phyloP scores from a whole-genome alignment of 768 basidiomycete genomes.

The Peribolospora kevripleyi region DNA sequence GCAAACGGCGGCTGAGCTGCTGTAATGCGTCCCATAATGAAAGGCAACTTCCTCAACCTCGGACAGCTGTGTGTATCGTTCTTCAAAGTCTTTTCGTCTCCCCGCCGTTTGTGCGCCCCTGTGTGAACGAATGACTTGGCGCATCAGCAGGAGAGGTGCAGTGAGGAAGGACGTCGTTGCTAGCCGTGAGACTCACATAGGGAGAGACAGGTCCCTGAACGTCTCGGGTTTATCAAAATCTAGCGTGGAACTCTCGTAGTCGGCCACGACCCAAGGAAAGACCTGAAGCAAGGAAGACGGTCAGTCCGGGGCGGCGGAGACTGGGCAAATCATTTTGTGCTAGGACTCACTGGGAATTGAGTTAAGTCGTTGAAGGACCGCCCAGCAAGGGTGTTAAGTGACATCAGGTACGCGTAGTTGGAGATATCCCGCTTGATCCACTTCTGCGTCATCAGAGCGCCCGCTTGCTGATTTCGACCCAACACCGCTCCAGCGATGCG shows the following conservation, averaged over 20 bases:
- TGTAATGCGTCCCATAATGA: conserved; percentile 54
- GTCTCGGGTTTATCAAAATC: conserved; percentile 12
- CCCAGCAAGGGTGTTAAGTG: neutral
- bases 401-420: conserved; percentile 23
- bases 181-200: conserved; percentile 37
- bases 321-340: too few species aligned
- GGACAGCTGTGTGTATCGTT: conserved; percentile 46
- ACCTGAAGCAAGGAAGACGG: conserved; percentile 14
- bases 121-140: too few species aligned
- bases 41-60: conserved; percentile 38
- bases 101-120: conserved; percentile 38
- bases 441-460: conserved; percentile 23
- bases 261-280: conserved; percentile 55
- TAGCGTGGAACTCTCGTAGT: conserved; percentile 28
- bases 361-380: conserved; percentile 35
- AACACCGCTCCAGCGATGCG: conserved; percentile 17
- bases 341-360: conserved; percentile 45
- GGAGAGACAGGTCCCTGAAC: conserved; percentile 40
- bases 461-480: conserved; percentile 15
- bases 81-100: conserved; percentile 47
- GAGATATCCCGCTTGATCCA: conserved; percentile 84
- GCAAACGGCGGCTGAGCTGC: conserved; percentile 90
- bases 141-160: neutral
- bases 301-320: too few species aligned
- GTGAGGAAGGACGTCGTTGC: neutral